Base-by-base conservation (phyloP, 2,329 filamentous ascomycete species). In the Fusarium devonianum region DNA sequence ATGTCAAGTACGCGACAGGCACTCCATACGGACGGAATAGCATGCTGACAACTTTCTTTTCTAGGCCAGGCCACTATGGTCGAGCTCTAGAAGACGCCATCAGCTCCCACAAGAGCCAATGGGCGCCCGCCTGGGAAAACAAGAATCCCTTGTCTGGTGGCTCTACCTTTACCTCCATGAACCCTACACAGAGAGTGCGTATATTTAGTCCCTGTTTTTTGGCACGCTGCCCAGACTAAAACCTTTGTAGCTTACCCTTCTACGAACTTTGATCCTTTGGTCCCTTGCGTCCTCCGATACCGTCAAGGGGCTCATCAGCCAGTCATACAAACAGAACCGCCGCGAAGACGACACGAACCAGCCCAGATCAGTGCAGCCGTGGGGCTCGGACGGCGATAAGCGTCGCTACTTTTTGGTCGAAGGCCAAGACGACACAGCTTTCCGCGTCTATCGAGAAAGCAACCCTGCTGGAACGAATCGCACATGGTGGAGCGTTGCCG, bases 41-140 rank as follows among this genome's bases (percentile, higher is more conserved):
- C 13, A 29, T 49, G 42, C 53, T 64, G 33, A 58, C 60, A 56
- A 44, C 59, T 30, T n/a, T 39, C 53, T 48, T 53, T 16, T 22
- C 8, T 62, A 99, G 94, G 73, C 85, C 89, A 63, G 92, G 91
- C 40, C 94, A 99, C 71, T 96, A 97, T 71, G 87, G 88, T 65
- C 87, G 94, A 67, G 94, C 95, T 18, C 79, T 99, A 37, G 95
- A 99, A 71, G 95, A 99, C 74, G 92, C 93, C 28, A 84, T 99
- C 48, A 83, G 88, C 55, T 84, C 88, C 11, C 89, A 97, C 74
- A 89, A 88, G 70, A 83, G 80, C 39, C 92, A 99, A 80, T 99
- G 94, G 94, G 87, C 92, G 7, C 80, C 79, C 55, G 81, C 83
- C 65, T 99, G 95, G 95, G 82, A 87, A 49, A 85, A 85, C 40